These are phyloP conservation scores for Penicillium crystallinum DNA, from an alignment of 495 filamentous ascomycete genomes.

Conservation along the genomic window DNA sequence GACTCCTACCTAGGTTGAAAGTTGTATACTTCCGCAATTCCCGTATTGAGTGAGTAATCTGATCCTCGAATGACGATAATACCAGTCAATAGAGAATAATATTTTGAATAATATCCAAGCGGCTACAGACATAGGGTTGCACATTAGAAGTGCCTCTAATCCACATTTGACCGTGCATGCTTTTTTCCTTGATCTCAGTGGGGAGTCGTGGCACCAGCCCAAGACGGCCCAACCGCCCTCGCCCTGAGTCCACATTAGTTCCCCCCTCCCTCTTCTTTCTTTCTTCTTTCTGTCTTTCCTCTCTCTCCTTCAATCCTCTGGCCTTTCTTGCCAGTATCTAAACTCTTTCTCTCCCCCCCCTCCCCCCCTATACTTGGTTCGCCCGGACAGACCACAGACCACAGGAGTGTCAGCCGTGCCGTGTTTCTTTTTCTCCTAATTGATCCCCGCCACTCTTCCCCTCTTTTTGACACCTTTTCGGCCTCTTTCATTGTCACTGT, in stretches of 20 bases:
- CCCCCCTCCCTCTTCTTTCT: constrained; percentile 10
- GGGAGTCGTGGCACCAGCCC: constrained; percentile 45
- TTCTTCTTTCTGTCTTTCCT: constrained; percentile 18
- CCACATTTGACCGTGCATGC: constrained; percentile 38
- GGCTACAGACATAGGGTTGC: constrained; percentile 14
- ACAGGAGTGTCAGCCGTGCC: constrained; percentile 10
- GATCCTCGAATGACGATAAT: not conserved
- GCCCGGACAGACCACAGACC: constrained; percentile 6
- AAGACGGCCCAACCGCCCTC: constrained; percentile 42
- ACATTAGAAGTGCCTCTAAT: constrained; percentile 22
- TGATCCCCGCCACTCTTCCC: constrained; percentile 7
- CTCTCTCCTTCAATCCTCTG: constrained; percentile 14
- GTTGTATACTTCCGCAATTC: no score
- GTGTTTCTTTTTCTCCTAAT: constrained; percentile 13
- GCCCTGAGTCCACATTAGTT: constrained; percentile 23
- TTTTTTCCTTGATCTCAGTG: constrained; percentile 23
- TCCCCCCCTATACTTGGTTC: constrained; percentile 11
- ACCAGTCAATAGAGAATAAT: not conserved
- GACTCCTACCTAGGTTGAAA: no score
- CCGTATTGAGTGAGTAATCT: not conserved
- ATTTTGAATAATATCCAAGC: not conserved
- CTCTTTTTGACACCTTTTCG: constrained; percentile 1
- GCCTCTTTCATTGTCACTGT: constrained; percentile 5
- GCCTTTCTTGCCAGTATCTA: constrained; percentile 4
- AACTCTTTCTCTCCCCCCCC: constrained; percentile 1